Conservation (phyloP, 139 green algal species). For the Astrephomene gubernaculifera region DNA sequence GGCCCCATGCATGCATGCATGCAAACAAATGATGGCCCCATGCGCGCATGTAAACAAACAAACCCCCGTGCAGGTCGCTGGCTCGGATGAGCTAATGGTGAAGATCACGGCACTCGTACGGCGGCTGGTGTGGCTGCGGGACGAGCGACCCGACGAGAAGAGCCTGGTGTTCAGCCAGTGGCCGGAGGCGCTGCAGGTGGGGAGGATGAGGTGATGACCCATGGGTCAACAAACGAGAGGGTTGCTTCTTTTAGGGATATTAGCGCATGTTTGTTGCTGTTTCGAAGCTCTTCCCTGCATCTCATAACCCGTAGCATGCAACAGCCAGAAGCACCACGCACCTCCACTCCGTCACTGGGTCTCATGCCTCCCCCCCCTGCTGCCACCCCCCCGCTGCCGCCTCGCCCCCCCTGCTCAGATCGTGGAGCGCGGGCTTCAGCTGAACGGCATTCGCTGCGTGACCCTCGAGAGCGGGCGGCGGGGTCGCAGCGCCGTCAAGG, state of each 20-base stretch:
- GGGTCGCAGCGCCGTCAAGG: conserved; percentile 17
- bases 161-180: conserved; percentile 72
- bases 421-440: conserved; percentile 17
- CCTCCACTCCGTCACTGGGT: neutral
- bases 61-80: conserved; percentile 15
- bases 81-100: conserved; percentile 44
- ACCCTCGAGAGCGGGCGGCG: conserved; percentile 1
- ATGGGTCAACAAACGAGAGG: neutral
- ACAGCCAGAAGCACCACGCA: neutral
- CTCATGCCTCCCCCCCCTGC: neutral
- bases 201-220: neutral
- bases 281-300: neutral
- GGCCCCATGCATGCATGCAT: neutral
- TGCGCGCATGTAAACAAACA: neutral
- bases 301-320: neutral
- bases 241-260: neutral
- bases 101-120: conserved; percentile 72
- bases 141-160: conserved; percentile 55
- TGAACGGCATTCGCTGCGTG: conserved; percentile 32
- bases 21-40: neutral
- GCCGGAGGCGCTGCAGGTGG: conserved; percentile 60
- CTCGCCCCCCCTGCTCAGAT: neutral
- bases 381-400: neutral
- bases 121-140: conserved; percentile 63
- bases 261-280: neutral